These are phyloP conservation scores for Bonnemaisonia californica DNA, from an alignment of 31 red algal genomes.

Conservation along the genomic window DNA sequence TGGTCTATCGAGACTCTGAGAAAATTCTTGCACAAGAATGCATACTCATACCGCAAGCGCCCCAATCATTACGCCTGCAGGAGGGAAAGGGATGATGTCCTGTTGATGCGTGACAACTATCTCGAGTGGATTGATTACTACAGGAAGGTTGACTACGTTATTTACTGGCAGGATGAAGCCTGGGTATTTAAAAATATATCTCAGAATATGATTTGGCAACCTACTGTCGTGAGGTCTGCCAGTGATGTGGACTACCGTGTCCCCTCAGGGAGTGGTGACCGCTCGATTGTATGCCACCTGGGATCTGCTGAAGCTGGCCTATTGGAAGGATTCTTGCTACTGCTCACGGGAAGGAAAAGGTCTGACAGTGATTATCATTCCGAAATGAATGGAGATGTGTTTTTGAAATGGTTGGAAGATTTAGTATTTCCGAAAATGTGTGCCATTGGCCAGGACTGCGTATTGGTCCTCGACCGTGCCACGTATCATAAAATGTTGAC, in stretches of 20 bases:
- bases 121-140: slow-evolving; percentile 22
- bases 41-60: background rate
- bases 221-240: background rate
- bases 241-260: background rate
- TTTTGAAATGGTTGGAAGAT: background rate
- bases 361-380: slow-evolving; percentile 4
- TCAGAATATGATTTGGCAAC: background rate
- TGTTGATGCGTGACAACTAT: slow-evolving; percentile 27
- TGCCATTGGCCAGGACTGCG: background rate
- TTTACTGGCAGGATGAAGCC: slow-evolving; percentile 40
- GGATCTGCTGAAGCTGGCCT: slow-evolving; percentile 9
- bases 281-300: slow-evolving; percentile 1
- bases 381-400: slow-evolving; percentile 1
- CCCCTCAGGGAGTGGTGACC: slow-evolving; percentile 2
- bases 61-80: slow-evolving; percentile 7
- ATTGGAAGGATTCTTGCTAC: background rate
- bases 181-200: slow-evolving; percentile 29
- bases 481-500: slow-evolving; percentile 4
- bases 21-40: background rate
- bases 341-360: slow-evolving; percentile 12
- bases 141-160: background rate
- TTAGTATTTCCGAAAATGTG: background rate
- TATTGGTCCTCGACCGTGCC: background rate
- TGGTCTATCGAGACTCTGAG: background rate
- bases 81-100: background rate